Percentiles rank a stretch among this genome's conserved stretches.
phyloP scores from a whole-genome alignment of 352 stramenopile genomes.

The Pythium sp. region DNA sequence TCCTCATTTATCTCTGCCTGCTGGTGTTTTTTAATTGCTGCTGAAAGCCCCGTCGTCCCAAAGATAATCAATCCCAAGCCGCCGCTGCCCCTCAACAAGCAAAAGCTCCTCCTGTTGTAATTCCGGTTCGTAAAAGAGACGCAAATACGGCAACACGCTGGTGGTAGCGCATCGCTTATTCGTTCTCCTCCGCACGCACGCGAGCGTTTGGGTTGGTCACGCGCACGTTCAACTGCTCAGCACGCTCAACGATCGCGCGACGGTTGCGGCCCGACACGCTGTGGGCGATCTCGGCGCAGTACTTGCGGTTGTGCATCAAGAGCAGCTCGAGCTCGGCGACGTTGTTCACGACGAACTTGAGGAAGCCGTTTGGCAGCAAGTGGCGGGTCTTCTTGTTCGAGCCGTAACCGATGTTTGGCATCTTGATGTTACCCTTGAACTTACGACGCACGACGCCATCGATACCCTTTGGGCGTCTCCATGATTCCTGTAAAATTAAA shows the following conservation, averaged over 20 bases:
- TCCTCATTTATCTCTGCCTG: conserved; percentile 26
- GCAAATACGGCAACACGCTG: conserved; percentile 6
- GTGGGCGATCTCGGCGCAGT: conserved; percentile 98
- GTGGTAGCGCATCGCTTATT: conserved; percentile 49
- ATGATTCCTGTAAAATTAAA: conserved; percentile 74
- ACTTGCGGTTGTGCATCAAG: conserved; percentile 95
- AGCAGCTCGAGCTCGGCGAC: conserved; percentile 97
- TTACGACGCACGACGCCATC: conserved; percentile 98
- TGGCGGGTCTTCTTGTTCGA: conserved; percentile 99
- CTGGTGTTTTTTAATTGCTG: conserved; percentile 7
- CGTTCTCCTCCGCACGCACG: conserved; percentile 96
- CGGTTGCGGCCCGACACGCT: conserved; percentile 97
- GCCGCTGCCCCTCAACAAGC: conserved; percentile 15
- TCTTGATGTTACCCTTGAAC: conserved; percentile 98
- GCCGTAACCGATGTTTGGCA: conserved; percentile 99
- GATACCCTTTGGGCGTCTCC: conserved; percentile 99
- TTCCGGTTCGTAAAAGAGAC: conserved; percentile 1
- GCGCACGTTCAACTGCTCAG: conserved; percentile 97
- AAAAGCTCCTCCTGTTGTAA: conserved; percentile 16
- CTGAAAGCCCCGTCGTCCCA: conserved; percentile 19
- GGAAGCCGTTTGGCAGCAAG: conserved; percentile 98
- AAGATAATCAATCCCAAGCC: conserved; percentile 8
- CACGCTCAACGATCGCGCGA: conserved; percentile 97
- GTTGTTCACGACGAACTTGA: conserved; percentile 99
- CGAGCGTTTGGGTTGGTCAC: conserved; percentile 98